Conservation (phyloP, 768 basidiomycete genomes). For the Suillus paluster region DNA sequence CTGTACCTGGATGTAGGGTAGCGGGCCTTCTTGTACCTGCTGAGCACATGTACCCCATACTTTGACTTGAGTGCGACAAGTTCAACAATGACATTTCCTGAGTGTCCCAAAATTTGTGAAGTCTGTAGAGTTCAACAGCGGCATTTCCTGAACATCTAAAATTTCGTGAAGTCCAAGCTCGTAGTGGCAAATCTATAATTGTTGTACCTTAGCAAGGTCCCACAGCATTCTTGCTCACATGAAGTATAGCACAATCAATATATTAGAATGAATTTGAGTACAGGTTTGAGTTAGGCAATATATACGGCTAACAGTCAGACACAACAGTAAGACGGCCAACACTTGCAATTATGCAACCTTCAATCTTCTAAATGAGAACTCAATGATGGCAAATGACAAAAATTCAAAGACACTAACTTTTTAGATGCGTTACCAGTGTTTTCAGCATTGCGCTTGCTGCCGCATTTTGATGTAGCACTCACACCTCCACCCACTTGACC, state of each 20-base stretch:
- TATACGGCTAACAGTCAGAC: no score
- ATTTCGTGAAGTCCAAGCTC: neutral
- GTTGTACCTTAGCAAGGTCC: neutral
- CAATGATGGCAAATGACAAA: neutral
- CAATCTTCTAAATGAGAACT: no score
- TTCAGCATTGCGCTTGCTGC: neutral
- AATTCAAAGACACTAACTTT: neutral
- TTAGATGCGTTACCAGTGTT: slow-evolving; percentile 1
- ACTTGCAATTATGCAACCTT: no score
- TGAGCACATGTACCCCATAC: neutral
- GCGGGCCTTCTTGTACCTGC: no score
- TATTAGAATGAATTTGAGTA: no score
- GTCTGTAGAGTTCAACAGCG: neutral
- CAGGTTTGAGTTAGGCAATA: no score
- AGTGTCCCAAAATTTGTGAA: neutral
- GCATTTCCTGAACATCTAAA: neutral
- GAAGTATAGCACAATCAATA: no score
- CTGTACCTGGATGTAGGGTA: no score
- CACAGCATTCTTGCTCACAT: no score
- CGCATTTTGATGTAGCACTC: neutral
- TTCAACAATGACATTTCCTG: neutral
- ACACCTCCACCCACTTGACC: neutral
- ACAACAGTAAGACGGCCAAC: no score
- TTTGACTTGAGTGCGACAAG: no score
- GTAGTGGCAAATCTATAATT: neutral